Percentiles rank a stretch among this genome's conserved stretches.
Conservation (phyloP, 441 rosid genomes). For the Populus hybrid region DNA sequence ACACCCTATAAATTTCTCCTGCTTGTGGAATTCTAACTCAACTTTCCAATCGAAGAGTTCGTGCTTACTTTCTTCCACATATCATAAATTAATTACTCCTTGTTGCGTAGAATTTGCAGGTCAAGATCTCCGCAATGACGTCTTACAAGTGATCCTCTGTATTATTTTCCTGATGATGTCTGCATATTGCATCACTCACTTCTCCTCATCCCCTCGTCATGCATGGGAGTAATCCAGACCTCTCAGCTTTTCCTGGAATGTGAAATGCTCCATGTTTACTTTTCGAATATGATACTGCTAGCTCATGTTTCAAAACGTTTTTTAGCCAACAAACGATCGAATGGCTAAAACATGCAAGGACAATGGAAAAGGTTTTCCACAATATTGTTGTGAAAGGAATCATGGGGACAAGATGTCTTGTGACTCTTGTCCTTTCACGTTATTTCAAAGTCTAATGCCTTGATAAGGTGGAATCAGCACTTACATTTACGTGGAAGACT, state of each 20-base stretch:
- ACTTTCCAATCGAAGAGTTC: not conserved
- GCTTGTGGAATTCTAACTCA: not conserved
- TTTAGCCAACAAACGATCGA: not conserved
- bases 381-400: not conserved
- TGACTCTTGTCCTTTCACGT: too few relatives aligned
- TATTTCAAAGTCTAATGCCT: too few relatives aligned
- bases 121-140: not conserved
- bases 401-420: too few relatives aligned
- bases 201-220: not conserved
- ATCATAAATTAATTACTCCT: not conserved
- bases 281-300: too few relatives aligned
- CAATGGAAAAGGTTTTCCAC: not conserved
- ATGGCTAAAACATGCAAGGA: not conserved
- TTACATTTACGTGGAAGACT: not conserved
- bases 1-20: too few relatives aligned
- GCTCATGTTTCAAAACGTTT: not conserved
- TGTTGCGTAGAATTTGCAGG: not conserved
- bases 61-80: not conserved
- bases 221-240: not conserved
- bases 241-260: not conserved
- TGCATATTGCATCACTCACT: not conserved
- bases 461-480: not conserved
- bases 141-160: not conserved
- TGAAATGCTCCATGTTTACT: too few relatives aligned
- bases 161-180: not conserved